Percentiles rank a stretch among this genome's conserved stretches.
Evolutionary conservation across 306 rosid genomes (phyloP).

Genomic region (Rosa persica): DNA sequence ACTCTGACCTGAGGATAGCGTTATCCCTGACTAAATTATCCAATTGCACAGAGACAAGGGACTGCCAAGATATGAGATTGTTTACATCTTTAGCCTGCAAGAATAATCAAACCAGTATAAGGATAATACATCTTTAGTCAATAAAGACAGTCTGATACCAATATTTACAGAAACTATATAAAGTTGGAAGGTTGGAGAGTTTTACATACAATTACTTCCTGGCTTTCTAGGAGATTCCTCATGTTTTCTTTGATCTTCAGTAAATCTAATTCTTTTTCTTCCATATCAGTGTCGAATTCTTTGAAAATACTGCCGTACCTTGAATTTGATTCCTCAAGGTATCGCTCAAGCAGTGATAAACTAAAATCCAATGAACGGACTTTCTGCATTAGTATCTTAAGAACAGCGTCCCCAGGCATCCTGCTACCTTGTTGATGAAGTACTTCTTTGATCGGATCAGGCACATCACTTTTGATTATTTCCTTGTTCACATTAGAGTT

Average conservation of each 20-base stretch:
- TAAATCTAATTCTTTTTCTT: constrained; percentile 48
- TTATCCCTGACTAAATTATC: constrained; percentile 60
- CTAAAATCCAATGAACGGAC: constrained; percentile 77
- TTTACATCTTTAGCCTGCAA: constrained; percentile 61
- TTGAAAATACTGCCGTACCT: constrained; percentile 70
- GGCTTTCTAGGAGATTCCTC: constrained; percentile 51
- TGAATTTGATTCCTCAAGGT: constrained; percentile 72
- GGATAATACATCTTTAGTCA: background rate
- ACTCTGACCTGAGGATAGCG: constrained; percentile 67
- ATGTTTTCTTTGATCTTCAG: constrained; percentile 65
- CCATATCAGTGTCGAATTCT: constrained; percentile 66
- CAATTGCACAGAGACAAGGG: constrained; percentile 62
- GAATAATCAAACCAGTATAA: constrained; percentile 26
- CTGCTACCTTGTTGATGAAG: constrained; percentile 80
- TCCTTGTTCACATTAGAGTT: constrained; percentile 45
- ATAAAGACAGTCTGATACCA: background rate
- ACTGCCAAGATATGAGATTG: constrained; percentile 75
- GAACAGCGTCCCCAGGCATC: constrained; percentile 98
- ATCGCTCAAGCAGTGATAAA: constrained; percentile 83
- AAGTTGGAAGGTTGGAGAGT: constrained; percentile 19
- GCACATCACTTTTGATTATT: constrained; percentile 40
- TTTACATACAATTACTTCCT: constrained; percentile 60
- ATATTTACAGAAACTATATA: background rate
- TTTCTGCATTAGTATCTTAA: constrained; percentile 92
- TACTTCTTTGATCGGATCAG: constrained; percentile 68